Base-by-base conservation (phyloP, 164 flowering plant species). In the Stephania yunnanensis region DNA sequence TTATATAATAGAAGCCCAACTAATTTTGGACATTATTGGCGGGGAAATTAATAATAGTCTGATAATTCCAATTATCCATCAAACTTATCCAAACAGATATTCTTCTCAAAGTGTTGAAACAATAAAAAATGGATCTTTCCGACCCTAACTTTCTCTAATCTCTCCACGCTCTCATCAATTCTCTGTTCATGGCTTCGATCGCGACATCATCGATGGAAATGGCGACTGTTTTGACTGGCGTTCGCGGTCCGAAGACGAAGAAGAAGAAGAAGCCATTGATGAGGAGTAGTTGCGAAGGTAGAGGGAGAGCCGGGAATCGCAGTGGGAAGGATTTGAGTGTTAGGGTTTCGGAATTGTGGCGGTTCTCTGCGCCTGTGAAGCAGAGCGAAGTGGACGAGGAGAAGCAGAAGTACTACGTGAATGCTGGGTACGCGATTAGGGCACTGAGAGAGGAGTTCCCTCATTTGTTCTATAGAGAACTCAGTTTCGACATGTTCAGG, bases 351-450 rank as follows among this genome's bases (percentile, higher is more conserved):
- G 85, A 69, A 50, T 71, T 78, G 71, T 83, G 84, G 64, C 78
- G 82, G 42, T 88, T 81, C 45, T 84, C 91, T 2, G 87, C 88
- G 75, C 87, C 85, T 44, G 88, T 89, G 80, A 86, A 81, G 75
- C 80, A 74, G 75, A 86, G 81, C 53, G 84, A 81, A 53, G 94
- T 86, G 72, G 92, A 85, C 19, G 91, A 87, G 69, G 87, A 87
- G 74, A 86, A 84, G 86, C 85, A 81, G 85, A 84, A 89, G 76
- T 93, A 87, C 70, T 91, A 90, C 74, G 82, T 89, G 65, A 93
- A 93, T 78, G 77, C 82, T 80, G 98, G 95, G 0, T 86, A 91
- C 72, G 98, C 98, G 11, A 91, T 93, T 85, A 86, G 96, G 78
- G 82, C 88, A 36, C 71, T 93, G 31, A 80, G 98, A 46, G 98